Base-by-base conservation (phyloP, 148 eudicot genomes). In the Silene latifolia region DNA sequence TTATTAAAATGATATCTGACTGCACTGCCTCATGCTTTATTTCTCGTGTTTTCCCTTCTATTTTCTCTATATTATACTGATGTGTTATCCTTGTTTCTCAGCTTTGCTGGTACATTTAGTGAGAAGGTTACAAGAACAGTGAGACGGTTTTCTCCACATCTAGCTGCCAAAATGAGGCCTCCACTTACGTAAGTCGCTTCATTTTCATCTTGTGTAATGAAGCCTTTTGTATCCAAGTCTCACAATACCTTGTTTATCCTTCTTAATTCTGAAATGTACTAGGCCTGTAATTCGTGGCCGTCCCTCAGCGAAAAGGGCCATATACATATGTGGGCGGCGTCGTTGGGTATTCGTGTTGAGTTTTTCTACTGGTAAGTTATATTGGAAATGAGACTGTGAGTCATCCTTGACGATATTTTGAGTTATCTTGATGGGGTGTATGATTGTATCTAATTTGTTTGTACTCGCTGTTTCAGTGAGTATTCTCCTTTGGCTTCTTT, bases 211-310 rank as follows among this genome's bases (percentile, higher is more conserved):
- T n/a, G 44, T 56, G 19, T 47, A 57, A 35, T 18, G 53, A 32
- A 23, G 23, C 48, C 42, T 66, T 62, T 62, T 7, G 9, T 72
- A 12, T 27, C 27, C 21, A 14, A 19, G 53, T 67, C 15, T 39
- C 63, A 66, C 12, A 4, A 24, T 61, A 32, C 76, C 17, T 27
- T 3, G 76, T 71, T 63, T 71, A 12, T 79, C 56, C 17, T 80
- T 76, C 14, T 63, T 48, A 24, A 72, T 39, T 67, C 72, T 35
- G 21, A 54, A 73, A 67, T 81, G 23, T 46, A 67, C 60, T 69
- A 94, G 97, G 84, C 98, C 98, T 86, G 98, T 94, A 73, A 88
- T 94, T 76, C 97, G 98, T 54, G 98, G 98, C 27, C 98, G 98
- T 57, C 98, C 98, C 48, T 94, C 98, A 25, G 85, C 93, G 29